These are phyloP conservation scores for Kodamaea ohmeri DNA, from an alignment of 1,139 yeast species.

Conservation along the genomic window DNA sequence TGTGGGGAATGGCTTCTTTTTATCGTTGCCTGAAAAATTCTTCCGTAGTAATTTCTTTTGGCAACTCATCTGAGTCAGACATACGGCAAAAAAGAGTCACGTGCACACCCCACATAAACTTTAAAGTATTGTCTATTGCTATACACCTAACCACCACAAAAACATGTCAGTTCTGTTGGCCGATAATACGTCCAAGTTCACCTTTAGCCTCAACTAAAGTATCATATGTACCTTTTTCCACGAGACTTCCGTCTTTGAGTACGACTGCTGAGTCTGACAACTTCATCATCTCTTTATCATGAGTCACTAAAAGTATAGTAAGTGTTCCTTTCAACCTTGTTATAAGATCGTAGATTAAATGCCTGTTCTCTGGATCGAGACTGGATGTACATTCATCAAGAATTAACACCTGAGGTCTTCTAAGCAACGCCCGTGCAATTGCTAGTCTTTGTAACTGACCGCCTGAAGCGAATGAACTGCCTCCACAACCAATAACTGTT, in stretches of 20 bases:
- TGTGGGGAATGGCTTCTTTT: slow-evolving; percentile 6
- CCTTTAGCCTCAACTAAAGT: slow-evolving; percentile 16
- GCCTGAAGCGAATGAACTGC: slow-evolving; percentile 57
- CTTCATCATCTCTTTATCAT: slow-evolving; percentile 55
- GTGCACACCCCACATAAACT: slow-evolving; percentile 3
- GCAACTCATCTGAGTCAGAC: slow-evolving; percentile 11
- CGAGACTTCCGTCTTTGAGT: slow-evolving; percentile 43
- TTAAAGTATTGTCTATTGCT: too few species aligned
- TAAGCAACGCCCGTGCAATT: slow-evolving; percentile 68
- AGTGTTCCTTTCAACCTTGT: slow-evolving; percentile 22
- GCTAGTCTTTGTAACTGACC: slow-evolving; percentile 81
- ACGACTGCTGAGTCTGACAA: slow-evolving; percentile 43
- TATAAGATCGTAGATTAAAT: slow-evolving; percentile 41
- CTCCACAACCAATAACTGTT: slow-evolving; percentile 53
- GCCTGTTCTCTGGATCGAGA: slow-evolving; percentile 57
- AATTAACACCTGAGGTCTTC: slow-evolving; percentile 60
- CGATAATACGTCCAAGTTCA: too few species aligned
- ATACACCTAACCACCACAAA: too few species aligned
- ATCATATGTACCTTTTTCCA: slow-evolving; percentile 27
- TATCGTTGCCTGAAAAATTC: slow-evolving; percentile 7
- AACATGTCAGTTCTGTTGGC: too few species aligned
- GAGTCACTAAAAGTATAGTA: slow-evolving; percentile 57
- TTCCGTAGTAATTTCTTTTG: slow-evolving; percentile 4
- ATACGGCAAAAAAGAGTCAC: slow-evolving; percentile 6
- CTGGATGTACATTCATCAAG: slow-evolving; percentile 84